phyloP scores from a whole-genome alignment of 148 eudicot genomes.

The Fallopia convolvulus region DNA sequence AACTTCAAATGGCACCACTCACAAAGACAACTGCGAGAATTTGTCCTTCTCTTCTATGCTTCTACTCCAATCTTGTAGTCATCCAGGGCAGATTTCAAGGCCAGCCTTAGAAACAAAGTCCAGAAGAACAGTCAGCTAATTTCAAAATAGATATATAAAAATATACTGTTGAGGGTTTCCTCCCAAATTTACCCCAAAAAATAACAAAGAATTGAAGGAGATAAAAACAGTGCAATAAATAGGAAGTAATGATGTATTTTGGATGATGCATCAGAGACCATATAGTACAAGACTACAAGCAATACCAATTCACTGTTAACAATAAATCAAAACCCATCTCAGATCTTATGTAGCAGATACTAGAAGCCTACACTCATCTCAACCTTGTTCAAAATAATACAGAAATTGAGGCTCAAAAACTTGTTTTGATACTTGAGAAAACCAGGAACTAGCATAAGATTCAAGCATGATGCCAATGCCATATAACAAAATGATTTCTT shows the following conservation, averaged over 20 bases:
- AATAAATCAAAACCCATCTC: slow-evolving; percentile 4
- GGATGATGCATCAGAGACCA: background rate
- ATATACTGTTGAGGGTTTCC: background rate
- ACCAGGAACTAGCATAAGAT: slow-evolving; percentile 6
- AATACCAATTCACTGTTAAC: background rate
- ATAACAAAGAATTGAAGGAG: slow-evolving; percentile 2
- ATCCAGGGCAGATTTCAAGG: slow-evolving; percentile 3
- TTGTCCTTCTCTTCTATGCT: slow-evolving; percentile 7
- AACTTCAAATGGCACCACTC: slow-evolving; percentile 4
- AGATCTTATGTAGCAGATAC: slow-evolving; percentile 2
- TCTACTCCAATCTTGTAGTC: slow-evolving; percentile 5
- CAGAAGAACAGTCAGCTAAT: background rate
- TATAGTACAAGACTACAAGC: background rate
- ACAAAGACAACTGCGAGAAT: slow-evolving; percentile 7
- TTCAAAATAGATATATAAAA: background rate
- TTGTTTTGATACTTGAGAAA: background rate
- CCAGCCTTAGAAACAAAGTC: slow-evolving; percentile 6
- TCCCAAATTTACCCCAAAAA: background rate
- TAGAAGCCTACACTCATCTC: background rate
- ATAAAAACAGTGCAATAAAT: background rate
- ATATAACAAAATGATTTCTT: background rate
- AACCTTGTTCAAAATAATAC: background rate
- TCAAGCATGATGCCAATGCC: background rate
- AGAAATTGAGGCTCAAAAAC: background rate
- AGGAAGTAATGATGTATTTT: slow-evolving; percentile 9